phyloP scores from a whole-genome alignment of 23 red algal genomes.

The Gracilaria domingensis region DNA sequence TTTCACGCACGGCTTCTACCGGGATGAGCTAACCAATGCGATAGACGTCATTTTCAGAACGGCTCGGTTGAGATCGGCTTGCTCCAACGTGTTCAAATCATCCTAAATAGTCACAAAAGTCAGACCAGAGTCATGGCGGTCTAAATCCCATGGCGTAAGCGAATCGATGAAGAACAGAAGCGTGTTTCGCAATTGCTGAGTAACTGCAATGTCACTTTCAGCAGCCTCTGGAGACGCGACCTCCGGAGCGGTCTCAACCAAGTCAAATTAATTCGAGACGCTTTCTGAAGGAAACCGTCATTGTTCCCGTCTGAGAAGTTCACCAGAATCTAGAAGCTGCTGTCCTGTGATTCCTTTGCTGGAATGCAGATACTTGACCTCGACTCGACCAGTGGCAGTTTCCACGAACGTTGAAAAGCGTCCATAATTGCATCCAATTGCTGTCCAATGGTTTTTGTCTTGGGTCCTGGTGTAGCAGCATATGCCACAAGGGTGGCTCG shows the following conservation, averaged over 20 bases:
- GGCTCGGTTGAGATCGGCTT: background rate
- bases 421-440: constrained; percentile 44
- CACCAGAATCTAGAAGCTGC: constrained; percentile 41
- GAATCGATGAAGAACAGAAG: constrained; percentile 36
- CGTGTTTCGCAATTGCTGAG: background rate
- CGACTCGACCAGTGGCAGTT: background rate
- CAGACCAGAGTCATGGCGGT: constrained; percentile 69
- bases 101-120: constrained; percentile 60
- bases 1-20: too few relatives aligned
- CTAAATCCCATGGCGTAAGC: constrained; percentile 73
- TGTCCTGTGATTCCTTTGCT: constrained; percentile 20
- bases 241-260: constrained; percentile 26
- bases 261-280: constrained; percentile 27
- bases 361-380: constrained; percentile 47
- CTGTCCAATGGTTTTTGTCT: background rate
- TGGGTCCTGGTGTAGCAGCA: background rate
- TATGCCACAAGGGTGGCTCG: background rate
- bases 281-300: constrained; percentile 45
- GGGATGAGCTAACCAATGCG: too few relatives aligned
- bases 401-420: constrained; percentile 42
- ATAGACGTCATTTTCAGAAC: constrained; percentile 52
- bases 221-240: background rate
- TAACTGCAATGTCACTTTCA: background rate
- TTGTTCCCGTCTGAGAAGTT: constrained; percentile 21
- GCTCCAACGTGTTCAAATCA: constrained; percentile 10